Conservation (phyloP, 345 rosid species). For the Atalantia buxifolia region DNA sequence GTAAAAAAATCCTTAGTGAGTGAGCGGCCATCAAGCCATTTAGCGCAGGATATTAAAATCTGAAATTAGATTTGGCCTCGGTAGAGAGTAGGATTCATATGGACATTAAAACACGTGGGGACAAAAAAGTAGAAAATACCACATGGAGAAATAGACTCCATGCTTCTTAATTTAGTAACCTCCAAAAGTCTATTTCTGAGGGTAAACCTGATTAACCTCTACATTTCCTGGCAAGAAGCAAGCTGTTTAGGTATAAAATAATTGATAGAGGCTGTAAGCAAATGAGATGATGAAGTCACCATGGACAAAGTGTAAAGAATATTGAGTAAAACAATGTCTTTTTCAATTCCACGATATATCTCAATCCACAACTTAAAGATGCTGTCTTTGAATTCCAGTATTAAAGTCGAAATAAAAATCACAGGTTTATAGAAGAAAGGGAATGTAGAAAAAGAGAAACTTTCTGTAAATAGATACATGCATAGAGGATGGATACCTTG, state of each 20-base stretch:
- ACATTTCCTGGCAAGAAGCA: neutral
- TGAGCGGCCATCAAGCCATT: too few relatives aligned
- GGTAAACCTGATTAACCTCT: neutral
- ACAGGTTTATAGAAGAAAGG: neutral
- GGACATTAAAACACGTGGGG: neutral
- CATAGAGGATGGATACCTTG: conserved; percentile 50
- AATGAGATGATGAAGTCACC: neutral
- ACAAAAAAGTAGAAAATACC: neutral
- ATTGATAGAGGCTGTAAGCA: neutral
- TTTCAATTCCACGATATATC: neutral
- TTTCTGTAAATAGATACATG: neutral
- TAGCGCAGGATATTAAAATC: too few relatives aligned
- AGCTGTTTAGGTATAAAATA: neutral
- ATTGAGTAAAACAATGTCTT: neutral
- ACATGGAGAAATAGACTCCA: neutral
- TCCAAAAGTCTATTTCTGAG: neutral
- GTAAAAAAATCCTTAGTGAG: neutral
- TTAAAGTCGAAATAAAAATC: neutral
- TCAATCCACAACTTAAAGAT: neutral
- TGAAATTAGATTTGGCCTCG: neutral
- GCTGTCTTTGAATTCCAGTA: neutral
- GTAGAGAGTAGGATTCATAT: neutral
- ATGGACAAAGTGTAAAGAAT: neutral
- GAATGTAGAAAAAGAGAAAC: neutral
- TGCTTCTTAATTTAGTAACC: neutral